Conservation (phyloP, 2,329 filamentous ascomycete genomes). For the Metarhizium rileyi region DNA sequence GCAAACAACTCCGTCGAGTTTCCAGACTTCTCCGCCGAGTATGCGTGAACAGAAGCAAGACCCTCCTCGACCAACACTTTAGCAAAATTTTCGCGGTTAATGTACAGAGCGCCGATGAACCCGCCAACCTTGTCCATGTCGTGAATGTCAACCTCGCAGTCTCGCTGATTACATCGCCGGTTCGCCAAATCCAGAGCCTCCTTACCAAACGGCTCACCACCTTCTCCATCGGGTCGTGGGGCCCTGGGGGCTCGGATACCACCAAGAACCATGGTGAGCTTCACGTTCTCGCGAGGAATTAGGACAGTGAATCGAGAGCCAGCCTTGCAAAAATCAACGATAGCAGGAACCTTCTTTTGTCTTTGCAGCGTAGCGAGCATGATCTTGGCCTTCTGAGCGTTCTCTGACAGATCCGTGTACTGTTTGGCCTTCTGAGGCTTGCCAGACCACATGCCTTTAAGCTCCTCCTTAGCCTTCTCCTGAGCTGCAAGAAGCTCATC, state of each 20-base stretch:
- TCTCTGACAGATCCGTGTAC: conserved; percentile 86
- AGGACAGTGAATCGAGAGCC: conserved; percentile 88
- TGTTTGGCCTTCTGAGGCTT: conserved; percentile 77
- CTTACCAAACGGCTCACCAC: conserved; percentile 87
- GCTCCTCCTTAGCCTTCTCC: conserved; percentile 72
- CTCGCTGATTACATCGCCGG: conserved; percentile 80
- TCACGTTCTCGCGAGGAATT: conserved; percentile 84
- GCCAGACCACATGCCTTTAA: conserved; percentile 90
- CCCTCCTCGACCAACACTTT: conserved; percentile 92
- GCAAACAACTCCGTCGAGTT: conserved; percentile 79
- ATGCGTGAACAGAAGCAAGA: conserved; percentile 81
- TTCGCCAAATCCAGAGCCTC: conserved; percentile 90
- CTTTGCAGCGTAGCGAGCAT: conserved; percentile 79
- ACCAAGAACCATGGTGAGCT: conserved; percentile 88
- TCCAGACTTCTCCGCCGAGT: conserved; percentile 91
- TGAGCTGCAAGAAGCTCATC: conserved; percentile 78
- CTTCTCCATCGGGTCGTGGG: conserved; percentile 63
- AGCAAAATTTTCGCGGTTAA: conserved; percentile 92
- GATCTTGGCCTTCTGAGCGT: conserved; percentile 88
- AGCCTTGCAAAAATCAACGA: conserved; percentile 98
- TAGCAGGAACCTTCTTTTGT: conserved; percentile 82
- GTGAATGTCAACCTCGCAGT: conserved; percentile 91
- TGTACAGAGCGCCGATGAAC: conserved; percentile 89
- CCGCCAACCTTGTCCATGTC: conserved; percentile 94
- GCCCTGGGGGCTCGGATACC: conserved; percentile 87